Evolutionary conservation across 108 stramenopile species (phyloP), one percentile per base, ranked within the genome.

Genomic region (Aurantiochytrium sp.): DNA sequence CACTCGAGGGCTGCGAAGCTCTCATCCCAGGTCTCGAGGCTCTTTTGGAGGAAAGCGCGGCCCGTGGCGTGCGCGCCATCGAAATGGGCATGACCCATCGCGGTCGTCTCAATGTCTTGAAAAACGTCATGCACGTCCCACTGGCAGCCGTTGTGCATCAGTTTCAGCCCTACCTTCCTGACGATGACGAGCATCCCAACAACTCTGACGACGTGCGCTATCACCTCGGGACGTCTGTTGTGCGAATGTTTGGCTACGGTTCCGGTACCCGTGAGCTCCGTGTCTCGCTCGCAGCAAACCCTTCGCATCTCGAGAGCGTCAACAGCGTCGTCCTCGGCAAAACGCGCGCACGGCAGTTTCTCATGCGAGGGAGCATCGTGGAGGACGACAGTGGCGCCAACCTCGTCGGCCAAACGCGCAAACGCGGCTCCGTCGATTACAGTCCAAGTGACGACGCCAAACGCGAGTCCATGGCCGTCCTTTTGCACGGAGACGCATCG

Each of bases 1-100:
- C 97, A 44, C 92, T 99, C 69, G 98, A 98, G 93, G 97, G 97
- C 25, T 97, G 98, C 45, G 99, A 99, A 93, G 93, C 98, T 29
- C 94, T 98, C 72, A 96, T 98, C 6, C 97, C 98, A 45, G 98
- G 95, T 23, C 89, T 99, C 59, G 97, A 98, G 95, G 95, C 94
- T 89, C 97, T 97, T 73, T 96, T 99, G 89, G 98, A 98, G 90
- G 92, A 95, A 23, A 98, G 97, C 23, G 89, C 92, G 60, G 96
- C 97, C 89, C 90, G 97, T 47, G 99, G 99, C 45, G 96, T 97
- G 49, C 96, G 97, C 90, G 95, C 95, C 72, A 98, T 98, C 89
- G 96, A 98, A 71, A 96, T 99, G 89, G 99, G 98, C 43, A 99
- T 99, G 99, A 97, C 99, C 4, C 99, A 99, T 91, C 93, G 96